Evolutionary conservation across 345 rosid genomes (phyloP).

Genomic region (Eutrema heterophyllum): DNA sequence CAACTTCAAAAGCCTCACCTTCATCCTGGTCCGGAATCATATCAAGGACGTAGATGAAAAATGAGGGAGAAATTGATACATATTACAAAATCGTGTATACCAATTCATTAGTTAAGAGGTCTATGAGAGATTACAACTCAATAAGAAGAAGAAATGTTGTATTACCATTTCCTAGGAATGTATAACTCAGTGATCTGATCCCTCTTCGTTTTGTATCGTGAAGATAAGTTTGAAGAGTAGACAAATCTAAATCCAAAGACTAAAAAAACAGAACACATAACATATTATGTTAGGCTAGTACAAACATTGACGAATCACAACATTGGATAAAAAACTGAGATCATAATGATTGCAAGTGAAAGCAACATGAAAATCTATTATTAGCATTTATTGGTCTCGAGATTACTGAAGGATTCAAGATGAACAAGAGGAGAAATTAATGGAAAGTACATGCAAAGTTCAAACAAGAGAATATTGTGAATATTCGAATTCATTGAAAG

Average conservation of each 20-base stretch:
- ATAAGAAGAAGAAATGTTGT: background rate
- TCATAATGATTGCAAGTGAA: background rate
- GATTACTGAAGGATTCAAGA: background rate
- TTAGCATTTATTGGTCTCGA: background rate
- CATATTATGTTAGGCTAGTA: background rate
- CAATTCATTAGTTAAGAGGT: background rate
- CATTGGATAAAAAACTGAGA: background rate
- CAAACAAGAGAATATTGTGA: background rate
- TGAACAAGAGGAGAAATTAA: too few species aligned
- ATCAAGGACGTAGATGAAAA: too few species aligned
- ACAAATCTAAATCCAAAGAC: slow-evolving; percentile 14
- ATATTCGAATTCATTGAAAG: background rate
- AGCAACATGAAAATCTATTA: background rate
- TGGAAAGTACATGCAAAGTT: too few species aligned
- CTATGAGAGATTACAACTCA: background rate
- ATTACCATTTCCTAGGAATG: slow-evolving; percentile 83
- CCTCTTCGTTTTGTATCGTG: slow-evolving; percentile 90
- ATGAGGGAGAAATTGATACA: too few species aligned
- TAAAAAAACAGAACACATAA: background rate
- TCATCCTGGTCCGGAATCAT: too few species aligned
- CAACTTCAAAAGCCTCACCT: too few species aligned
- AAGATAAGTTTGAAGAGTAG: slow-evolving; percentile 14
- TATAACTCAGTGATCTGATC: slow-evolving; percentile 67
- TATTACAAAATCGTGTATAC: too few species aligned
- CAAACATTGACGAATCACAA: background rate